Evolutionary conservation across 768 basidiomycete genomes (phyloP).

Genomic region (Mycena crocata): DNA sequence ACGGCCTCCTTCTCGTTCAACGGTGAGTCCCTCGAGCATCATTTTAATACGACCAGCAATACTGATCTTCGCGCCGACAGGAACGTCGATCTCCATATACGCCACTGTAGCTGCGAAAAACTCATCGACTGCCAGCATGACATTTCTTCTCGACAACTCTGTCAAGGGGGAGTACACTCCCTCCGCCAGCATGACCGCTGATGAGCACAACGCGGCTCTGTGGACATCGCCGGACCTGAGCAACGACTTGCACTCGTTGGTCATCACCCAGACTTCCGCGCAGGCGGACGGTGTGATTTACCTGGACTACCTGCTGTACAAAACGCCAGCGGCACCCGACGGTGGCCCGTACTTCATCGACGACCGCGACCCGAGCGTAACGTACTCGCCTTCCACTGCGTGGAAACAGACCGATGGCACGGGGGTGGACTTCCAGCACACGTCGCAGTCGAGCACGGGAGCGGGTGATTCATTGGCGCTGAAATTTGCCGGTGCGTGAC

Average conservation of each 20-base stretch:
- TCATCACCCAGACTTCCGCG: conserved; percentile 17
- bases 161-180: not conserved
- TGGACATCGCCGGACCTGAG: conserved; percentile 3
- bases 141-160: conserved; percentile 9
- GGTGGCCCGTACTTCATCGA: conserved; percentile 1
- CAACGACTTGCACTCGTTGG: conserved; percentile 16
- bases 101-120: not conserved
- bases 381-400: not conserved
- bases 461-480: not conserved
- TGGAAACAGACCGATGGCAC: not conserved
- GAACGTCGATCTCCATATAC: conserved; percentile 13
- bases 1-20: conserved; percentile 16
- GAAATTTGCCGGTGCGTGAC: conserved; percentile 9
- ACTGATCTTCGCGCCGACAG: not conserved
- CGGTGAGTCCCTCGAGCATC: not conserved
- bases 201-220: conserved; percentile 7
- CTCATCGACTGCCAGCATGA: not conserved
- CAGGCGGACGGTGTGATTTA: not conserved
- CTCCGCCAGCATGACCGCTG: not conserved
- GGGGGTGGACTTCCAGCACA: conserved; percentile 12
- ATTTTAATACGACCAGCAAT: not conserved
- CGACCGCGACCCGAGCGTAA: not conserved
- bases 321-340: conserved; percentile 15
- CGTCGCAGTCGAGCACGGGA: conserved; percentile 1
- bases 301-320: conserved; percentile 27